Base-by-base conservation (phyloP, 1,284 basidiomycete genomes). In the Anthracocystis walkeri region DNA sequence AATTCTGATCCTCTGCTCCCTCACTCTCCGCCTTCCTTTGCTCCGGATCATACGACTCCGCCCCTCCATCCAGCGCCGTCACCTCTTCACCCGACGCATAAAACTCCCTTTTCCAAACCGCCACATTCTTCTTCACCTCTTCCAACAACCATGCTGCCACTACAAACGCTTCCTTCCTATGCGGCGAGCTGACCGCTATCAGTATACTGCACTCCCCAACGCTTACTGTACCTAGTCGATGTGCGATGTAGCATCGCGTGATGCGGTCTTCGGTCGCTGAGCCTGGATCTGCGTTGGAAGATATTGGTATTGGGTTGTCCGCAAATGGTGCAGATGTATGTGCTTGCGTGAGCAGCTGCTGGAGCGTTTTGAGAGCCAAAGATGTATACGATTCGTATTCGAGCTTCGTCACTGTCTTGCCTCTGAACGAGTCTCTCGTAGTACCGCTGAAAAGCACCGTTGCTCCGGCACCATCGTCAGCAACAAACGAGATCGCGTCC, bases 51-150 rank as follows among this genome's bases (percentile, higher is more conserved):
- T 58, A 40, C 27, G 49, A 23, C 14, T 10, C 25, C 0, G 14
- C 55, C 10, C 57, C 49, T 7, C 74, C 74, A 35, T 76, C 74
- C 18, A 44, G 23, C 12, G 74, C 69, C 7, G 49, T 51, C 10
- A 76, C 16, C 12, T 20, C 23, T 0, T 66, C 61, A 6, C 74
- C 74, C 5, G 35, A 35, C 8, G 55, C 53, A 21, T 77, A 77
- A 25, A 90, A 92, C 83, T 95, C 94, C 78, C 91, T 87, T 87
- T 95, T 95, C 93, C 94, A 95, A 74, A 95, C 91, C 83, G 93
- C 93, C 35, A 89, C 92, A 76, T 90, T 90, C 67, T 87, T 86
- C 87, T 96, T 96, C 63, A 95, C 90, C 64, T 91, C 89, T 85
- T 96, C 94, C 20, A 95, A 87, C 66, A 94, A 89, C 82, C 87